phyloP scores from a whole-genome alignment of 768 basidiomycete genomes.

The Trichaptum fuscoviolaceum region DNA sequence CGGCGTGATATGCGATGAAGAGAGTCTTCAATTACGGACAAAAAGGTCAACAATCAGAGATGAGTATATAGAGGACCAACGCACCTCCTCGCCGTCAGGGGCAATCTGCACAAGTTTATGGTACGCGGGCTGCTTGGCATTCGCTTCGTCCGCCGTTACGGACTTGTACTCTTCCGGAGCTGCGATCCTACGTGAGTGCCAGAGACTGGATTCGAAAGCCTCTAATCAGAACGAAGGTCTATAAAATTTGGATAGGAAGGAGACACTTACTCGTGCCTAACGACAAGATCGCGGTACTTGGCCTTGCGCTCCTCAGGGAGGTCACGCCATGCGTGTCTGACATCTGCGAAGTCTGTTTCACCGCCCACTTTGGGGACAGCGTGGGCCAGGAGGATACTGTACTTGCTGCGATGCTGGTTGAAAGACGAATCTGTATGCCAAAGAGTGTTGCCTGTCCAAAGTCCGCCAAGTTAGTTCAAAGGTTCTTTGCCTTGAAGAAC shows the following conservation, averaged over 20 bases:
- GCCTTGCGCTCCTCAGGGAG: slow-evolving; percentile 21
- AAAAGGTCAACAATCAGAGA: not conserved
- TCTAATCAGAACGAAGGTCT: not conserved
- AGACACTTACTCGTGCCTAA: slow-evolving; percentile 15
- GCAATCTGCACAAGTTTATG: slow-evolving; percentile 17
- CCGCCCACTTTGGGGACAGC: slow-evolving; percentile 21
- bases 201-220: slow-evolving; percentile 9
- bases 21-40: slow-evolving; percentile 11
- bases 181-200: slow-evolving; percentile 18
- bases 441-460: slow-evolving; percentile 18
- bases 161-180: slow-evolving; percentile 16
- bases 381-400: slow-evolving; percentile 21
- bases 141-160: slow-evolving; percentile 13
- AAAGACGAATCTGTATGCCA: slow-evolving; percentile 21
- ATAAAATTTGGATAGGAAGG: not conserved
- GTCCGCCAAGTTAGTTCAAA: not conserved
- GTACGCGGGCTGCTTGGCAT: slow-evolving; percentile 17
- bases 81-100: slow-evolving; percentile 4
- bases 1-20: slow-evolving; percentile 16
- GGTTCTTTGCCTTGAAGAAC: not conserved
- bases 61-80: not conserved
- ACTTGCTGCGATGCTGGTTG: slow-evolving; percentile 20
- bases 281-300: slow-evolving; percentile 13
- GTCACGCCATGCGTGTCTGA: slow-evolving; percentile 20
- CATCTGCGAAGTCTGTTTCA: slow-evolving; percentile 22